These are phyloP conservation scores for Phytophthora citrophthora DNA, from an alignment of 352 stramenopile species.

Conservation along the genomic window DNA sequence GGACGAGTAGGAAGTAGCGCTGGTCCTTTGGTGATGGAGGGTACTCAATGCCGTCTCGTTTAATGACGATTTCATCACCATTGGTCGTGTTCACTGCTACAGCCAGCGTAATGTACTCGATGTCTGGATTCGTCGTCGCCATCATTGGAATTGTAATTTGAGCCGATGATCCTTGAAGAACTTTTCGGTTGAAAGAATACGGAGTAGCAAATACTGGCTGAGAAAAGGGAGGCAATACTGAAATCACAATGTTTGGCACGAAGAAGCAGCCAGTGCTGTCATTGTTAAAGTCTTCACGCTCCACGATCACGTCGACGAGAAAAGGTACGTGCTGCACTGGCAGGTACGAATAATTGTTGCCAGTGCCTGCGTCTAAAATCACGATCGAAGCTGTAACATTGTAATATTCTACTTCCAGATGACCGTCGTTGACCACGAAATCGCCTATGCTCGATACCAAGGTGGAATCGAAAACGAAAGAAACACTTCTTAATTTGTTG, in stretches of 20 bases:
- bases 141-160: conserved; percentile 25
- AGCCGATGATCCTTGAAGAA: conserved; percentile 23
- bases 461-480: conserved; percentile 11
- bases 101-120: conserved; percentile 19
- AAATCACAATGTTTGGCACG: conserved; percentile 16
- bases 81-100: conserved; percentile 21
- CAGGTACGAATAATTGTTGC: conserved; percentile 3
- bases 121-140: conserved; percentile 5
- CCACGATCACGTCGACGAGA: conserved; percentile 24
- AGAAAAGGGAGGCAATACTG: conserved; percentile 12
- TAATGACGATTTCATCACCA: conserved; percentile 10
- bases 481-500: conserved; percentile 6
- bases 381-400: conserved; percentile 21
- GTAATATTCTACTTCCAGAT: conserved; percentile 5
- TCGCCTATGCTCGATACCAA: conserved; percentile 2
- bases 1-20: conserved; percentile 16
- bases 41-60: conserved; percentile 10
- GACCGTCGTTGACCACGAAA: conserved; percentile 2
- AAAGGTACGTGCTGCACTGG: conserved; percentile 12
- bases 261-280: conserved; percentile 19
- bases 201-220: conserved; percentile 12
- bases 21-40: conserved; percentile 6
- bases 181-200: conserved; percentile 24
- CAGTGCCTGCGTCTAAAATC: background rate
- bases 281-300: conserved; percentile 8